Percentiles rank a stretch among this genome's conserved stretches.
Conservation (phyloP, 2,329 filamentous ascomycete species). For the Colletotrichum eleusines region DNA sequence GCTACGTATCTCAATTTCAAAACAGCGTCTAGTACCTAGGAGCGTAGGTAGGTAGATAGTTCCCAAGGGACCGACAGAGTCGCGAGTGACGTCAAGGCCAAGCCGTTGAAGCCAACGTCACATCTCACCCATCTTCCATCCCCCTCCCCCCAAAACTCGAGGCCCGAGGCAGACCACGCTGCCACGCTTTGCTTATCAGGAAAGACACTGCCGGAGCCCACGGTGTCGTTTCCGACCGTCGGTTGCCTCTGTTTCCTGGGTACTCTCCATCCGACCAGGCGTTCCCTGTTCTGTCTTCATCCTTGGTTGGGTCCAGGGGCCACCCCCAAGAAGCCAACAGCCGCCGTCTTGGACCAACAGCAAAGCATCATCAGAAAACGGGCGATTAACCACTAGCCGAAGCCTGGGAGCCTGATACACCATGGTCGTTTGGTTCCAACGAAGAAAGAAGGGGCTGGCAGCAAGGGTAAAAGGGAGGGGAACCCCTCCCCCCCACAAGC, state of each 20-base stretch:
- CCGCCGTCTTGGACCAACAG: not conserved
- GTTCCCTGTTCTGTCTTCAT: not conserved
- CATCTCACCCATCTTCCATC: not conserved
- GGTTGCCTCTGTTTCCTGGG: too few species aligned
- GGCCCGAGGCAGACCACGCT: slow-evolving; percentile 1
- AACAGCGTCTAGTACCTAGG: not conserved
- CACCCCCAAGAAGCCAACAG: not conserved
- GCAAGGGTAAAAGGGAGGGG: not conserved
- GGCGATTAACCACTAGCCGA: not conserved
- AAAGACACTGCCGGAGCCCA: not conserved
- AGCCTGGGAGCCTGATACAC: not conserved
- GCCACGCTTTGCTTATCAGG: not conserved
- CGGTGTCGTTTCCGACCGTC: not conserved
- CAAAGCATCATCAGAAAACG: not conserved
- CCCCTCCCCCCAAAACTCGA: not conserved
- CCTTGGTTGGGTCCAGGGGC: not conserved
- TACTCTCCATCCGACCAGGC: not conserved
- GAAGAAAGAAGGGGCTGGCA: not conserved
- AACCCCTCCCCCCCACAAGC: not conserved
- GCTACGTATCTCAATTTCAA: not conserved
- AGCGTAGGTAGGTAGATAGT: too few species aligned
- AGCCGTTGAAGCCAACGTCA: not conserved
- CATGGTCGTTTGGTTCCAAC: not conserved
- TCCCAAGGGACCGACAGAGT: not conserved
- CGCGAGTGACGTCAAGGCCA: slow-evolving; percentile 9